A percentile compares a stretch with the other conserved stretches of the same genome.
These are phyloP conservation scores for Kalanchoe fedtschenkoi DNA, from an alignment of 164 flowering plant species.

Conservation along the genomic window DNA sequence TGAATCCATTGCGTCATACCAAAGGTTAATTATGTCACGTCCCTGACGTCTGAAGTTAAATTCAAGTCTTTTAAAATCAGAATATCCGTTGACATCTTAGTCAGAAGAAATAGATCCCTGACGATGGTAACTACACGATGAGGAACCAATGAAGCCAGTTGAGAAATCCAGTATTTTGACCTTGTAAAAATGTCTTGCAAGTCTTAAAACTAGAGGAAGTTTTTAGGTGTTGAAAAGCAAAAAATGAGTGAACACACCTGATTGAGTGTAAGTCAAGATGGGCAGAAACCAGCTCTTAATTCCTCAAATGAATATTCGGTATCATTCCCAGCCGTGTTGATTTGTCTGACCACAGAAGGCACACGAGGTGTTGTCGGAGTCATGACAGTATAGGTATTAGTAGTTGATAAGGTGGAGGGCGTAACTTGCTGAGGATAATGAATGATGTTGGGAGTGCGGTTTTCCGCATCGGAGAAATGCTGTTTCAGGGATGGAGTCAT, in stretches of 20 bases:
- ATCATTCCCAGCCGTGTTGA: too few species aligned
- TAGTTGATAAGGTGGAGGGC: slow-evolving; percentile 19
- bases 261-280: background rate
- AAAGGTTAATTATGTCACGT: background rate
- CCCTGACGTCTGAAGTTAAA: background rate
- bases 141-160: background rate
- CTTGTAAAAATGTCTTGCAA: background rate
- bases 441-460: slow-evolving; percentile 21
- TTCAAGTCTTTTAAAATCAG: background rate
- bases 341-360: background rate
- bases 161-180: background rate
- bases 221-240: background rate
- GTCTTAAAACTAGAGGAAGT: background rate
- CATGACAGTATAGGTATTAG: background rate
- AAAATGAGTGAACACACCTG: background rate
- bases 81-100: too few species aligned
- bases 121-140: background rate
- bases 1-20: background rate
- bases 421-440: slow-evolving; percentile 20
- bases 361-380: background rate
- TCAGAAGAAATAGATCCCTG: background rate
- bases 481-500: background rate
- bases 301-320: background rate
- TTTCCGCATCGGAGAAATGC: slow-evolving; percentile 13
- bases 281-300: background rate